A percentile compares a stretch with the other conserved stretches of the same genome.
Conservation (phyloP, 2,329 filamentous ascomycete genomes). For the Cordyceps fumosorosea region DNA sequence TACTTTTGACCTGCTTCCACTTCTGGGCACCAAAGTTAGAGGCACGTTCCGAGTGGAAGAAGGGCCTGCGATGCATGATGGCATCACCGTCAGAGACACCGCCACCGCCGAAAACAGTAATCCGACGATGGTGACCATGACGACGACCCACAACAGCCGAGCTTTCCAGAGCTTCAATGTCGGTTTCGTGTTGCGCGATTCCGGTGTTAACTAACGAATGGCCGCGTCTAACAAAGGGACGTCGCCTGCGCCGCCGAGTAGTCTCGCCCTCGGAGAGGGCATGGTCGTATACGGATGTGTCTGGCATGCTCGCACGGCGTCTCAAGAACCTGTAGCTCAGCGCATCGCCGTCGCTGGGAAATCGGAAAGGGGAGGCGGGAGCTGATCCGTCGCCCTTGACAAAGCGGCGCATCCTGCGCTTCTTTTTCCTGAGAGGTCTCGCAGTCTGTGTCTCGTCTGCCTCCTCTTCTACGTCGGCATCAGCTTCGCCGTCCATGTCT, state of each 20-base stretch:
- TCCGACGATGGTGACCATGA: conserved; percentile 57
- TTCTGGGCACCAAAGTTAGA: conserved; percentile 71
- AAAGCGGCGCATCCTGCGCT: conserved; percentile 53
- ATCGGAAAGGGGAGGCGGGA: conserved; percentile 56
- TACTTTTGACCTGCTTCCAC: conserved; percentile 91
- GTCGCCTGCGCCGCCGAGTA: conserved; percentile 50
- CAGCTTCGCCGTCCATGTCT: conserved; percentile 46
- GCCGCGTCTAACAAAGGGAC: conserved; percentile 50
- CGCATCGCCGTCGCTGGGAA: conserved; percentile 35
- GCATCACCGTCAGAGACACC: conserved; percentile 58
- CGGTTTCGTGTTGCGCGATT: conserved; percentile 41
- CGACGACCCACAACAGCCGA: conserved; percentile 43
- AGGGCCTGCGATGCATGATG: conserved; percentile 48
- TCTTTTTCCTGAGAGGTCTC: conserved; percentile 43
- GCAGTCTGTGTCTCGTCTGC: conserved; percentile 62
- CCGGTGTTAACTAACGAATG: conserved; percentile 50
- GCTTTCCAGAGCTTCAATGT: conserved; percentile 45
- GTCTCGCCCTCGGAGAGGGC: conserved; percentile 72
- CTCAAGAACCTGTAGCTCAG: conserved; percentile 46
- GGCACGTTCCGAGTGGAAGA: conserved; percentile 59
- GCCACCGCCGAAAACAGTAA: conserved; percentile 60
- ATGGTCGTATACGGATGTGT: conserved; percentile 50
- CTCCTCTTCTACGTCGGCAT: conserved; percentile 77
- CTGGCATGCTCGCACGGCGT: conserved; percentile 60
- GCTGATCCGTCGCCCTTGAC: conserved; percentile 53